Base-by-base conservation (phyloP, 495 filamentous ascomycete genomes). In the Cercophora newfieldiana region DNA sequence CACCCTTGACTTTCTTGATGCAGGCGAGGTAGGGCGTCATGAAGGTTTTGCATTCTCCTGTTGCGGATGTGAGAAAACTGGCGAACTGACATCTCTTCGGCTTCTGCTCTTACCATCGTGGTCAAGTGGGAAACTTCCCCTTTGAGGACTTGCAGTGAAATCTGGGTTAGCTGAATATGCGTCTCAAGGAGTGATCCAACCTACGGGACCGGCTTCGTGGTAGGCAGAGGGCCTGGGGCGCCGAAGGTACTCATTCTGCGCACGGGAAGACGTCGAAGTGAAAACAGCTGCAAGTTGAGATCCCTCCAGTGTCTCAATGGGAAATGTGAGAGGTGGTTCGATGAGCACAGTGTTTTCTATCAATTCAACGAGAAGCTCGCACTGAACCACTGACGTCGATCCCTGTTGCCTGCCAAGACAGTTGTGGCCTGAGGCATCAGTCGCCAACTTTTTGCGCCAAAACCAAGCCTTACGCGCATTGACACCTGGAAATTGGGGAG, bases 91-190 rank as follows among this genome's bases (percentile, higher is more conserved):
- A 8, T 48, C 25, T 18, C 59, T 5, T 55, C 18, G 25, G 30
- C 28, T 59, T 63, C 60, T 54, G 19, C 12, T 68, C 80, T 73
- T 81, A 94, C 93, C 94, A 72, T 96, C 93, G 69, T 97, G 94
- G 74, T 99, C 95, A 51, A 99, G 88, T 24, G 95, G 95, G 72
- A 99, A 99, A 75, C 92, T 96, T 51, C 95, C 95, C 61, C 95
- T 90, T 76, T 99, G 92, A 0, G 95, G 95, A 56, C 93, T 96
- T 65, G 29, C 54, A 37, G n/a, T 51, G 49, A 21, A 21, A n/a
- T 28, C 37, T 44, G 12, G 37, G 37, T 44, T 44, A 44, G 19
- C 8, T 51, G 44, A 33, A 66, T 19, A 66, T 60, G 58, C 4
- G 21, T 18, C 48, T 50, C 16, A 2, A 22, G n/a, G 58, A n/a